Conservation (phyloP, 2,329 filamentous ascomycete genomes). For the Cadophora sp. region DNA sequence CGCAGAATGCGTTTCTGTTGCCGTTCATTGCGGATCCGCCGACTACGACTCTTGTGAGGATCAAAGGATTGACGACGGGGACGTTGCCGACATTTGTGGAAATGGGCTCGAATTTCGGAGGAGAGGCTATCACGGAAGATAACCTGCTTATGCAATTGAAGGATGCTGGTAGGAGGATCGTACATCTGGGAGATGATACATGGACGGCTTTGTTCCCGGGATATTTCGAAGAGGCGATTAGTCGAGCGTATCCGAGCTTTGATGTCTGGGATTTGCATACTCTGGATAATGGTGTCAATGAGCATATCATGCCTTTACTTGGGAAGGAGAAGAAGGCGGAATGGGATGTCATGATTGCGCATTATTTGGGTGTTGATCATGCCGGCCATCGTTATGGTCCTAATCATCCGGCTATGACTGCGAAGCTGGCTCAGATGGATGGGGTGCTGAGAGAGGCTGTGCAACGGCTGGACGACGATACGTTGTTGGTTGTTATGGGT, state of each 20-base stretch:
- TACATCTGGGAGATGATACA: conserved; percentile 96
- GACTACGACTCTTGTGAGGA: conserved; percentile 87
- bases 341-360: conserved; percentile 96
- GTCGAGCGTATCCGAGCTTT: conserved; percentile 91
- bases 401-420: conserved; percentile 88
- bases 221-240: conserved; percentile 90
- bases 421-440: conserved; percentile 93
- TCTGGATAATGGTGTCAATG: conserved; percentile 91
- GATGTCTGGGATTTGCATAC: conserved; percentile 99
- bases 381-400: conserved; percentile 96
- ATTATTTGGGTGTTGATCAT: conserved; percentile 95
- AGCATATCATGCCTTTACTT: conserved; percentile 87
- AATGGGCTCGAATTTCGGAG: conserved; percentile 92
- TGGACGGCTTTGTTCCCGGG: conserved; percentile 93
- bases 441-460: conserved; percentile 75
- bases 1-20: conserved; percentile 84
- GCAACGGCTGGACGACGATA: conserved; percentile 78
- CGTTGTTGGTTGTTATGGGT: conserved; percentile 94
- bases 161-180: conserved; percentile 75
- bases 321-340: conserved; percentile 66
- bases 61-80: conserved; percentile 94
- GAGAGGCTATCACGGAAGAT: conserved; percentile 95
- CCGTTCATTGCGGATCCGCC: conserved; percentile 98
- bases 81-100: conserved; percentile 96
- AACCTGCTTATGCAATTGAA: conserved; percentile 71